Conservation (phyloP, 2,329 filamentous ascomycete species). For the Emericellopsis atlantica region DNA sequence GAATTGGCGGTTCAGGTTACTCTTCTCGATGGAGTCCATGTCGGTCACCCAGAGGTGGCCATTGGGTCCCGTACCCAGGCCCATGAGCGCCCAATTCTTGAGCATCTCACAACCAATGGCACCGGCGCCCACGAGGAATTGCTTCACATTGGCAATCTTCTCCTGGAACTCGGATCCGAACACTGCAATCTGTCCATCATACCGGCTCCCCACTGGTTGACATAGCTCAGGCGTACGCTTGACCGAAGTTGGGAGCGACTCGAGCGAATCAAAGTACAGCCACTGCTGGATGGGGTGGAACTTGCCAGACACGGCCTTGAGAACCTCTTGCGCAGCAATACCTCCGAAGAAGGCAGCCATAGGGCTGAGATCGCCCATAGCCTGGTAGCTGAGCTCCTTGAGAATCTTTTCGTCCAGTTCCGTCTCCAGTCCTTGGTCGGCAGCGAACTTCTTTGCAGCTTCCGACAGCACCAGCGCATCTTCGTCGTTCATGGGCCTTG, state of each 20-base stretch:
- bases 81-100: conserved; percentile 99
- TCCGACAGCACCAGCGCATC: conserved; percentile 72
- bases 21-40: conserved; percentile 98
- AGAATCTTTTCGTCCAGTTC: conserved; percentile 89
- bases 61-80: conserved; percentile 74
- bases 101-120: conserved; percentile 98
- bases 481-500: conserved; percentile 69
- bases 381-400: conserved; percentile 89
- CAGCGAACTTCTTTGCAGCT: conserved; percentile 61
- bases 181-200: conserved; percentile 94
- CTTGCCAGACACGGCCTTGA: conserved; percentile 96
- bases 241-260: conserved; percentile 70
- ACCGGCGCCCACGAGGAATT: conserved; percentile 92
- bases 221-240: conserved; percentile 76
- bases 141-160: conserved; percentile 77
- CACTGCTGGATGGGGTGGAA: conserved; percentile 93
- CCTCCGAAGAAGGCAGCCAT: conserved; percentile 95
- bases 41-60: conserved; percentile 90
- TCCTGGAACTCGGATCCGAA: conserved; percentile 91
- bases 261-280: conserved; percentile 96
- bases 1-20: conserved; percentile 96
- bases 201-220: conserved; percentile 72
- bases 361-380: conserved; percentile 76
- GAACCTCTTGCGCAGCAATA: conserved; percentile 81
- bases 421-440: conserved; percentile 49